Conservation (phyloP, 106 monocot species). For the Ottelia alismoides region DNA sequence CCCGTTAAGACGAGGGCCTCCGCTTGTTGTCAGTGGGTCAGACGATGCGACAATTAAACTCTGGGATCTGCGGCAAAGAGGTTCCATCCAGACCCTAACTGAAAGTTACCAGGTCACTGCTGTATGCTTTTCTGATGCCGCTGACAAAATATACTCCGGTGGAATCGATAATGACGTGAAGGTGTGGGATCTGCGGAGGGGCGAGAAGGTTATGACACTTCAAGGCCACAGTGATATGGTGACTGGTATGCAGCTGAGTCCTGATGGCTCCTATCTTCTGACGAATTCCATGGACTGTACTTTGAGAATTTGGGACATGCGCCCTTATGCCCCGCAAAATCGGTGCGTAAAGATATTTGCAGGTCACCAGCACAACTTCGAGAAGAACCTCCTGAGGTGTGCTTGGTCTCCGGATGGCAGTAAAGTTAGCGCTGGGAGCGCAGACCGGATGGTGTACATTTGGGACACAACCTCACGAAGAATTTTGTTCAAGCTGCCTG, state of each 20-base stretch:
- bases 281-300: slow-evolving; percentile 95
- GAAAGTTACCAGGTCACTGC: slow-evolving; percentile 94
- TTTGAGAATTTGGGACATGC: slow-evolving; percentile 95
- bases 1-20: slow-evolving; percentile 65
- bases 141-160: slow-evolving; percentile 86
- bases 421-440: slow-evolving; percentile 88
- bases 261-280: slow-evolving; percentile 90
- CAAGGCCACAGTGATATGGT: slow-evolving; percentile 93
- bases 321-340: slow-evolving; percentile 96
- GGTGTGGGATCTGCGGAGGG: slow-evolving; percentile 85
- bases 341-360: slow-evolving; percentile 89
- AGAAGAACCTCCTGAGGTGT: slow-evolving; percentile 88
- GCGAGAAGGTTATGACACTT: slow-evolving; percentile 70
- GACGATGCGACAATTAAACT: slow-evolving; percentile 97
- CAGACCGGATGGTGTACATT: slow-evolving; percentile 94
- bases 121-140: slow-evolving; percentile 76
- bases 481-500: slow-evolving; percentile 90
- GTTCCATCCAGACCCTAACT: slow-evolving; percentile 75
- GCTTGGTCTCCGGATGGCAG: slow-evolving; percentile 90
- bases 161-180: slow-evolving; percentile 93
- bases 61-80: slow-evolving; percentile 86
- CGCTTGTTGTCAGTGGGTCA: slow-evolving; percentile 83
- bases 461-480: slow-evolving; percentile 96
- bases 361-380: slow-evolving; percentile 96
- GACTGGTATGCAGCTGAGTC: slow-evolving; percentile 96